Percentiles rank a stretch among this genome's conserved stretches.
These are phyloP conservation scores for Fraxinus angustifolia DNA, from an alignment of 305 asterid genomes.

Conservation along the genomic window DNA sequence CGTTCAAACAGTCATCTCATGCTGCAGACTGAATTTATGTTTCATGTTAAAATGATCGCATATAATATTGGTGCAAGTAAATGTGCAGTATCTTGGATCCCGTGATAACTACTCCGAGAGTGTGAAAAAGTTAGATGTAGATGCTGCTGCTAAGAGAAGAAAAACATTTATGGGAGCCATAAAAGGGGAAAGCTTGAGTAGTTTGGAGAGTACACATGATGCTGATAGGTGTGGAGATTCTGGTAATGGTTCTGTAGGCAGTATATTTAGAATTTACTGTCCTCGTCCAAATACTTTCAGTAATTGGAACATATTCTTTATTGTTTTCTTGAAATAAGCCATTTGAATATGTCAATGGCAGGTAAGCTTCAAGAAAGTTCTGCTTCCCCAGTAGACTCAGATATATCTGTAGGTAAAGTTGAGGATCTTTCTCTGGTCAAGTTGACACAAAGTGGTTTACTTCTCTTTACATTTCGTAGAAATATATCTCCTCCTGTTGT, in stretches of 20 bases:
- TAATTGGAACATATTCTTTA: background rate
- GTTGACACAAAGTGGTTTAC: constrained; percentile 42
- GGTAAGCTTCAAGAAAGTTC: background rate
- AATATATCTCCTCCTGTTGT: constrained; percentile 31
- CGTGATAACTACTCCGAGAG: background rate
- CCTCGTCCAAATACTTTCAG: background rate
- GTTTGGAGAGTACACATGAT: background rate
- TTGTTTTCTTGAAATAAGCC: background rate
- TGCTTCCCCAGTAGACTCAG: constrained; percentile 23
- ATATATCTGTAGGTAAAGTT: constrained; percentile 12
- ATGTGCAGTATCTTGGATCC: constrained; percentile 9
- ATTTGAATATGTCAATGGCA: background rate
- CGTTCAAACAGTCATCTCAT: background rate
- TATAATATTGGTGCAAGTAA: background rate
- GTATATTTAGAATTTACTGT: background rate
- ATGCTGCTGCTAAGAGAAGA: constrained; percentile 27
- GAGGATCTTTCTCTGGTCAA: constrained; percentile 42
- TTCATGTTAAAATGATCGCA: background rate
- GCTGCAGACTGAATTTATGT: background rate
- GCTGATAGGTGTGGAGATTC: constrained; percentile 8
- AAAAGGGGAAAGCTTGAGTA: constrained; percentile 7
- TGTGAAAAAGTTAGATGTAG: background rate
- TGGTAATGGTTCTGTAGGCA: constrained; percentile 4
- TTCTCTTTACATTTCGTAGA: constrained; percentile 37
- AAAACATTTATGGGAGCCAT: constrained; percentile 17